Evolutionary conservation across 129 eudicot species (phyloP).

Genomic region (Chrysanthemum seticuspe): DNA sequence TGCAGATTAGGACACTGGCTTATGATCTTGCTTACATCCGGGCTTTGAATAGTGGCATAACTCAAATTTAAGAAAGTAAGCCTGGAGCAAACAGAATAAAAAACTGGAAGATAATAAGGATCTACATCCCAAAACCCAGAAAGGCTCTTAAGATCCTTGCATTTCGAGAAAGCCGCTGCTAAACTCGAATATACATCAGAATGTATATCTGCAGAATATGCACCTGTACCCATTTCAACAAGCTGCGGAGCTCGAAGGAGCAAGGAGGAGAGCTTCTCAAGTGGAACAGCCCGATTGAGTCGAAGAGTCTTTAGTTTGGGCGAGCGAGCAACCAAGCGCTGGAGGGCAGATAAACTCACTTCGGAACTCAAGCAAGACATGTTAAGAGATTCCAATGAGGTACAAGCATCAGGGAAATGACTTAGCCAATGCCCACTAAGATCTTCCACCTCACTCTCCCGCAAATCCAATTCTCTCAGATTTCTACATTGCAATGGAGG

Average conservation of each 20-base stretch:
- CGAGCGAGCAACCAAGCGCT: slow-evolving; percentile 69
- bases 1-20: slow-evolving; percentile 68
- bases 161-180: slow-evolving; percentile 57
- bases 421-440: slow-evolving; percentile 84
- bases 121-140: slow-evolving; percentile 93
- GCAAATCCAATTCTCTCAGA: slow-evolving; percentile 66
- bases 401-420: slow-evolving; percentile 73
- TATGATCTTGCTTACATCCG: slow-evolving; percentile 66
- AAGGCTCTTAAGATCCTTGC: slow-evolving; percentile 69
- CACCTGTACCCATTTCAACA: slow-evolving; percentile 82
- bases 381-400: slow-evolving; percentile 73
- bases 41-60: slow-evolving; percentile 67
- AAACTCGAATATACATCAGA: slow-evolving; percentile 50
- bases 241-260: slow-evolving; percentile 77
- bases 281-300: slow-evolving; percentile 80
- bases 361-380: slow-evolving; percentile 76
- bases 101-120: slow-evolving; percentile 78
- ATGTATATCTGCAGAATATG: slow-evolving; percentile 64
- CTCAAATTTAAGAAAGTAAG: slow-evolving; percentile 82
- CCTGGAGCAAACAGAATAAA: slow-evolving; percentile 65
- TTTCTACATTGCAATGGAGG: slow-evolving; percentile 40
- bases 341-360: slow-evolving; percentile 68
- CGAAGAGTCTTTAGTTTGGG: slow-evolving; percentile 74
- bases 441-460: slow-evolving; percentile 92
- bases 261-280: slow-evolving; percentile 65